Conservation (phyloP, 164 flowering plant genomes). For the Liquidambar formosana region DNA sequence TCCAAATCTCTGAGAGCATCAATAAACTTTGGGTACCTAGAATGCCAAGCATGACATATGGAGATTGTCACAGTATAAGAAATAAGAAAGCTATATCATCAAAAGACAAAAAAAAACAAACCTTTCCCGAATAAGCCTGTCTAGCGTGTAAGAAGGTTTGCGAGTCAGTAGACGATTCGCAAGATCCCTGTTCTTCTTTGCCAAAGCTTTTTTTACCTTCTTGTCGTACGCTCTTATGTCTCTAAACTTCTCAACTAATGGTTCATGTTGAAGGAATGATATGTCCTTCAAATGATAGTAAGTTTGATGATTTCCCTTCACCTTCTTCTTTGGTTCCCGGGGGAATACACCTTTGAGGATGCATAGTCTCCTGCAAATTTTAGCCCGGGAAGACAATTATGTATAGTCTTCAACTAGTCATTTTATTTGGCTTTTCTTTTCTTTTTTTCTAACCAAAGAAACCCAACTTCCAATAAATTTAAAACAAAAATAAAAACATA, state of each 20-base stretch:
- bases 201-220: slow-evolving; percentile 71
- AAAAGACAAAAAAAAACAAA: slow-evolving; percentile 14
- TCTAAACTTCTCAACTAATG: slow-evolving; percentile 67
- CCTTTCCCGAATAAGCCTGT: slow-evolving; percentile 76
- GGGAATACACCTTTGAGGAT: slow-evolving; percentile 87
- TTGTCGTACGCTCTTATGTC: slow-evolving; percentile 59
- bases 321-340: slow-evolving; percentile 89
- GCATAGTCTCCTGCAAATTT: slow-evolving; percentile 63
- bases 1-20: slow-evolving; percentile 96
- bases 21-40: slow-evolving; percentile 77
- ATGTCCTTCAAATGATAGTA: slow-evolving; percentile 88
- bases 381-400: neutral
- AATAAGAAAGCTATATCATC: neutral
- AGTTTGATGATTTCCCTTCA: slow-evolving; percentile 86
- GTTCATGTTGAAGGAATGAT: slow-evolving; percentile 70
- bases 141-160: slow-evolving; percentile 58
- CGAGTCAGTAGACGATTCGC: slow-evolving; percentile 48
- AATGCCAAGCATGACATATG: slow-evolving; percentile 10
- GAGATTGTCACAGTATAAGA: neutral
- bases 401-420: neutral
- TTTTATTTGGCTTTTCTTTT: too few relatives aligned
- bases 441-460: too few relatives aligned
- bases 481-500: too few relatives aligned
- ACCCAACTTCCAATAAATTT: too few relatives aligned
- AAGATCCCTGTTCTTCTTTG: slow-evolving; percentile 68